Evolutionary conservation across 306 rosid genomes (phyloP).

Genomic region (Begonia peltatifolia): DNA sequence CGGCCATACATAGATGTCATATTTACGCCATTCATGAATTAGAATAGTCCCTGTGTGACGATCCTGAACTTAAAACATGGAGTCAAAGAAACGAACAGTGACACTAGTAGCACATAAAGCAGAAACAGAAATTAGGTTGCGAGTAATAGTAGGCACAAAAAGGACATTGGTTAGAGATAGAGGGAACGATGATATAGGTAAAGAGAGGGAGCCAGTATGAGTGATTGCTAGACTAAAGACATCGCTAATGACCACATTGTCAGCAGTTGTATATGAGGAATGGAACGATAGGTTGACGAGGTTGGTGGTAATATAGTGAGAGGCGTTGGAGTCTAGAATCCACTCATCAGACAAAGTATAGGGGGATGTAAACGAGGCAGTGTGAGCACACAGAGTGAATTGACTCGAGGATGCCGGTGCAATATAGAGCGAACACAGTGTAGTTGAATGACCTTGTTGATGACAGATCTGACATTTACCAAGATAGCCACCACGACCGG

Average conservation of each 20-base stretch:
- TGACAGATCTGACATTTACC: no score
- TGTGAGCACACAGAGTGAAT: background rate
- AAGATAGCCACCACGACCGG: background rate
- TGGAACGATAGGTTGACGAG: background rate
- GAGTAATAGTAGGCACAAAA: no score
- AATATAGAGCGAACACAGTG: background rate
- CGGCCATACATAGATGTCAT: slow-evolving; percentile 1
- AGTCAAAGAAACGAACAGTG: background rate
- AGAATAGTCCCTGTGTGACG: background rate
- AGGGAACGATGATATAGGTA: no score
- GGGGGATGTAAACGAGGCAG: background rate
- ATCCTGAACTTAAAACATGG: background rate
- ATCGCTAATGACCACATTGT: no score
- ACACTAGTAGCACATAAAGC: no score
- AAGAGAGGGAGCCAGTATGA: no score
- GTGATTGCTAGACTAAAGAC: no score
- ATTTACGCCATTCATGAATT: background rate
- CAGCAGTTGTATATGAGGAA: background rate
- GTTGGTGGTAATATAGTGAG: no score
- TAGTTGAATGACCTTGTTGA: background rate
- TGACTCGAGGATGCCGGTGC: no score
- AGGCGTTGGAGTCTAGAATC: background rate
- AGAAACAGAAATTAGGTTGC: no score
- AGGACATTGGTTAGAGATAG: no score
- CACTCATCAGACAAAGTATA: background rate